Evolutionary conservation across 768 basidiomycete genomes (phyloP).

Genomic region (Boletus edulis): DNA sequence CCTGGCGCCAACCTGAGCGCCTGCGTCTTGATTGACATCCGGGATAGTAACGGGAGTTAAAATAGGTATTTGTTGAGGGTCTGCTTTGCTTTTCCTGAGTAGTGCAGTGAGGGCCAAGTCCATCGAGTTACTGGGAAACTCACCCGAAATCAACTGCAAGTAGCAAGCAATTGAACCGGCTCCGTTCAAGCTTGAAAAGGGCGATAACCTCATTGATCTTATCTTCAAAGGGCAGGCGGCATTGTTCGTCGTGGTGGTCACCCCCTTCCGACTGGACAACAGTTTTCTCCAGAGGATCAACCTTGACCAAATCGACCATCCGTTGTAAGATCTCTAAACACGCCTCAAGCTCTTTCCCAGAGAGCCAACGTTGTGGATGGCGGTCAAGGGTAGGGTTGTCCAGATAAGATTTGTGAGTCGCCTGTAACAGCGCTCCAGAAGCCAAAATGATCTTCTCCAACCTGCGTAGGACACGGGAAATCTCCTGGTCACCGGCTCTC

Average conservation of each 20-base stretch:
- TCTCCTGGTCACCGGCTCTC: neutral
- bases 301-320: neutral
- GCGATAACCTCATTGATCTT: neutral
- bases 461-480: neutral
- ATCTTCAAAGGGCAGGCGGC: neutral
- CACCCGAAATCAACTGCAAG: neutral
- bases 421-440: neutral
- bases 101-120: neutral
- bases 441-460: neutral
- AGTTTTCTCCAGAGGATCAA: too few species aligned
- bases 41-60: neutral
- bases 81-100: neutral
- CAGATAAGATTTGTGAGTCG: neutral
- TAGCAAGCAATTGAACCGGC: neutral
- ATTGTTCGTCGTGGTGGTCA: neutral
- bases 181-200: neutral
- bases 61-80: neutral
- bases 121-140: neutral
- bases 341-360: neutral
- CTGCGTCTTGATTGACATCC: neutral
- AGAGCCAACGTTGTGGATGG: neutral
- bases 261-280: neutral
- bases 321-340: neutral
- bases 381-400: neutral
- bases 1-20: neutral